A percentile compares a stretch with the other conserved stretches of the same genome.
Conservation (phyloP, 306 rosid species). For the Glycine soja region DNA sequence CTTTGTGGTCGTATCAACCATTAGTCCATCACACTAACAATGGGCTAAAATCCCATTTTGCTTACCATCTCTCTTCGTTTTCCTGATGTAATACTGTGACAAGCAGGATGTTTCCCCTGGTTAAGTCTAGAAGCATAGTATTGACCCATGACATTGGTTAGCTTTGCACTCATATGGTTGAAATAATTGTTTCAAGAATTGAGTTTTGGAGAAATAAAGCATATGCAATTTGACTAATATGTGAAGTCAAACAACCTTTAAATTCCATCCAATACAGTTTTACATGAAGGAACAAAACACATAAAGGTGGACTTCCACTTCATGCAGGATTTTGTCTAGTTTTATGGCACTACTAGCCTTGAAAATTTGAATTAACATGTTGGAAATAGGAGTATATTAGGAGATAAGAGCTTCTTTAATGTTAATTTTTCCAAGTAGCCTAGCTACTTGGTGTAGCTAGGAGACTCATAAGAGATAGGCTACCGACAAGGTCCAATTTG, state of each 20-base stretch:
- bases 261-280: neutral
- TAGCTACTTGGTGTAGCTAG: neutral
- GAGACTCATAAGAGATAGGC: too few relatives aligned
- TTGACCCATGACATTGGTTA: neutral
- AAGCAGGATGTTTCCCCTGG: neutral
- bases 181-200: neutral
- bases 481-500: too few relatives aligned
- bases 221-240: neutral
- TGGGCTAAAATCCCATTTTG: neutral
- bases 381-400: neutral
- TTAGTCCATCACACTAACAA: neutral
- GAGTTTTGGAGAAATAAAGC: slow-evolving; percentile 3
- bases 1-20: neutral
- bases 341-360: neutral
- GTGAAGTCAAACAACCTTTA: slow-evolving; percentile 8
- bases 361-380: slow-evolving; percentile 3
- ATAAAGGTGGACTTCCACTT: neutral
- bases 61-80: neutral
- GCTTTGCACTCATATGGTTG: neutral
- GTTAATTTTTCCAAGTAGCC: neutral
- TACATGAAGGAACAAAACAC: slow-evolving; percentile 3
- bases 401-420: neutral
- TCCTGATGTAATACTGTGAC: neutral
- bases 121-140: neutral
- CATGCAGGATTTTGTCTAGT: neutral